Evolutionary conservation across 768 basidiomycete species (phyloP).

Genomic region (Lactarius psammicola): DNA sequence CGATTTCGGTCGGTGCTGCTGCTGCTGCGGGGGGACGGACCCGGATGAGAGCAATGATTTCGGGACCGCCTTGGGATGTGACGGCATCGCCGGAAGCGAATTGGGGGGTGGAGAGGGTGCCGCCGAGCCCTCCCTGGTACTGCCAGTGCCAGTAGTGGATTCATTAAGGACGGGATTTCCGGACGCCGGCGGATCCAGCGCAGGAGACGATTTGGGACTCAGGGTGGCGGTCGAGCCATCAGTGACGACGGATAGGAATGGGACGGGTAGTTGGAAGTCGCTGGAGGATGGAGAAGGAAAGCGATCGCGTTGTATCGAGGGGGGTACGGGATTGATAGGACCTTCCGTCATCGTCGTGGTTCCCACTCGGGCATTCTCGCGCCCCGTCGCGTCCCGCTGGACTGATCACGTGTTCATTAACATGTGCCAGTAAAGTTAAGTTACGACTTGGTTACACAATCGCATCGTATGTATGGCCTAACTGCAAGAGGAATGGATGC

Average conservation of each 20-base stretch:
- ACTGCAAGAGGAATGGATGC: neutral
- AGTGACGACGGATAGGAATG: neutral
- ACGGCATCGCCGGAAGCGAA: too few species aligned
- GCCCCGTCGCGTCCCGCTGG: neutral
- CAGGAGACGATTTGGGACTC: conserved; percentile 5
- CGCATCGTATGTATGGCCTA: neutral
- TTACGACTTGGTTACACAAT: too few species aligned
- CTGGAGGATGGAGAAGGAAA: neutral
- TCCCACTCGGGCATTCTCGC: neutral
- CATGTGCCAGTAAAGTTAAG: too few species aligned
- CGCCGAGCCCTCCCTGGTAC: neutral
- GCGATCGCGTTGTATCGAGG: neutral
- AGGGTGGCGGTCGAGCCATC: neutral
- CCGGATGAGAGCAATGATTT: conserved; percentile 1
- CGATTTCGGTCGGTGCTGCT: neutral
- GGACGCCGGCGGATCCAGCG: neutral
- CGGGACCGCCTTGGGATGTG: neutral
- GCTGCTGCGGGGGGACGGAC: too few species aligned
- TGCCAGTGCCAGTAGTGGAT: neutral
- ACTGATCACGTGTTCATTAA: neutral
- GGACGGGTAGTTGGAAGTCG: neutral
- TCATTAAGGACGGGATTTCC: too few species aligned
- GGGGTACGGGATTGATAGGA: neutral
- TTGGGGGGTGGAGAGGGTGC: conserved; percentile 3
- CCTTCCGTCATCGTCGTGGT: neutral